Evolutionary conservation across 108 stramenopile genomes (phyloP).

Genomic region (Licmophora abbreviata): DNA sequence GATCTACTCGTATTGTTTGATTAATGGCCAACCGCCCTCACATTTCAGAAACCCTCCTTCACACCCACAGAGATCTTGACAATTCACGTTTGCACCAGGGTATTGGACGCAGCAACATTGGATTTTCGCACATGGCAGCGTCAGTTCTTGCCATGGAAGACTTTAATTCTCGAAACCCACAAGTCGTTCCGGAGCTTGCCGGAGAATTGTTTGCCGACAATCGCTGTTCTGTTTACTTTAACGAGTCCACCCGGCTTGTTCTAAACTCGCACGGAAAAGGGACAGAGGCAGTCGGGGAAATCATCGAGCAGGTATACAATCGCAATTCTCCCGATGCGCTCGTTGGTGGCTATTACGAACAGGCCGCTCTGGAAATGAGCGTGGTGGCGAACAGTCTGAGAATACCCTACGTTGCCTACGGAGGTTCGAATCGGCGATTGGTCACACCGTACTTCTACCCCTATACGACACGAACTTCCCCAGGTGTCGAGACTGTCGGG

Average conservation of each 20-base stretch:
- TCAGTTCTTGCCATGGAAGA: conserved; percentile 9
- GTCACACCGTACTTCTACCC: not conserved
- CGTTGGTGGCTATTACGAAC: conserved; percentile 7
- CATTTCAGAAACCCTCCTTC: no score
- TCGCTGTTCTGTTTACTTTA: conserved; percentile 1
- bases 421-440: not conserved
- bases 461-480: not conserved
- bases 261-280: not conserved
- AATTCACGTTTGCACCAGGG: no score
- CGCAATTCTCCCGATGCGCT: conserved; percentile 4
- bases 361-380: conserved; percentile 4
- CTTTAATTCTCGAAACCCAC: conserved; percentile 12
- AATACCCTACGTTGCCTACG: not conserved
- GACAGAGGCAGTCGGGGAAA: not conserved
- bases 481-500: not conserved
- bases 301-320: not conserved
- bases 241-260: no score
- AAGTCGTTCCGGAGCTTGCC: conserved; percentile 12
- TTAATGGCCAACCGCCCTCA: no score
- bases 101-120: conserved; percentile 6
- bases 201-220: no score
- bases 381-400: not conserved
- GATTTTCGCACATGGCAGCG: conserved; percentile 14
- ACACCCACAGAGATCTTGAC: no score
- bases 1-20: no score